Evolutionary conservation across 768 basidiomycete genomes (phyloP), one percentile per base, ranked within the genome.

Genomic region (Rhizopogon sp.): DNA sequence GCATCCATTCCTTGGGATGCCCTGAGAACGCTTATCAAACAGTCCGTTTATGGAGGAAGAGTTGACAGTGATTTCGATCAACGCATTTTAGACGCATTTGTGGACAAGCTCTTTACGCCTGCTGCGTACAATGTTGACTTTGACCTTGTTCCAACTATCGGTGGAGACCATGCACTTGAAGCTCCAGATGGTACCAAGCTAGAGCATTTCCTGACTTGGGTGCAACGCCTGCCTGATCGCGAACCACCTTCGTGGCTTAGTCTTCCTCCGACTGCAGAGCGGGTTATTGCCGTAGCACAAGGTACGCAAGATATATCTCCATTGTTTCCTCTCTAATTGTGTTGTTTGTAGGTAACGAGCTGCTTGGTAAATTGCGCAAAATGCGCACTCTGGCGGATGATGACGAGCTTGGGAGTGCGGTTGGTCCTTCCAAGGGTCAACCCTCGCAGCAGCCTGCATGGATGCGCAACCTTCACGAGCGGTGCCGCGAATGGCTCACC

Each of bases 31-130:
- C 79, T 98, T 51, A 82, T 99, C 74, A 98, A 96, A 64, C 91
- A 98, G 66, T 93, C 93, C 6, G 90, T 99, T 20, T 99, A 99
- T 62, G 93, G 94, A 56, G 94, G 96, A 13, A 77, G 95, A 54
- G 78, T 97, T 50, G 95, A 98, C 74, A 94, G 92, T 58, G 92
- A 95, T 70, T 94, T 93, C 66, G 97, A 99, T 66, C 96, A 98
- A 65, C 78, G 80, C 60, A 88, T 97, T 50, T 79, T 99, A 45
- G 91, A 98, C 66, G 84, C 93, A 14, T 98, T 98, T 66, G 93
- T 98, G 35, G 91, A 96, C 64, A 79, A 77, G 35, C 77, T 98
- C 55, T 98, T 99, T 75, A 93, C 87, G 0, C 80, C 92, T 1
- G 69, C 78, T 13, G 90, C 96, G 0, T 99, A 96, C 70, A 95